Base-by-base conservation (phyloP, 805 yeast species). In the Myxozyma geophila region DNA sequence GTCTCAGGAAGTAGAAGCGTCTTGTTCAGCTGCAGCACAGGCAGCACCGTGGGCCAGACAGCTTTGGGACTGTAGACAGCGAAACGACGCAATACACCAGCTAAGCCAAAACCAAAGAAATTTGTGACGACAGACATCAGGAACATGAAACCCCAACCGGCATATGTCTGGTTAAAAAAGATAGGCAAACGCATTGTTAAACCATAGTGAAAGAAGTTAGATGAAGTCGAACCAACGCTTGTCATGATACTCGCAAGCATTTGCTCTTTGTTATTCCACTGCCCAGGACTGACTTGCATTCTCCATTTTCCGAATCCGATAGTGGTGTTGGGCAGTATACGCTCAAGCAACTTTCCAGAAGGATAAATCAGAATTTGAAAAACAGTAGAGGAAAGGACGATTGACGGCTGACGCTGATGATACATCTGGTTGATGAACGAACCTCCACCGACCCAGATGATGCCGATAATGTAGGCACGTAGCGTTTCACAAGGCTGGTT, bases 41-140 rank as follows among this genome's bases (percentile, higher is more conserved):
- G 88, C 72, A 88, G 78, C 70, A 82, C 82, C 1, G 83, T 74
- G 3, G 93, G 93, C 92, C 92, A 88, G 54, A 87, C 80, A 1
- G 67, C 58, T n/a, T 84, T 78, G 6, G 87, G 81, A 2, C 90
- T 87, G 63, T 82, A 82, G n/a, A 88, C 87, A 63, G 87, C 78
- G 39, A 85, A 78, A 66, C 83, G 80, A 67, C 87, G 79, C 48
- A 83, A 78, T 60, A 87, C 60, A 37, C 92, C 92, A 51, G 89
- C 90, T 52, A 86, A 74, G 35, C 88, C 87, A 66, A 85, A 84
- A 7, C 92, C 92, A 58, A 87, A 79, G 67, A 84, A 78, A 72
- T 87, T 90, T 46, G 88, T 50, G 41, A 48, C 53, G 19, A 55
- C 8, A n/a, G 53, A 21, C 60, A 59, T 63, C 17, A 63, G 36